These are phyloP conservation scores for Solanum rostratum DNA, from an alignment of 257 asterid genomes.

Conservation along the genomic window DNA sequence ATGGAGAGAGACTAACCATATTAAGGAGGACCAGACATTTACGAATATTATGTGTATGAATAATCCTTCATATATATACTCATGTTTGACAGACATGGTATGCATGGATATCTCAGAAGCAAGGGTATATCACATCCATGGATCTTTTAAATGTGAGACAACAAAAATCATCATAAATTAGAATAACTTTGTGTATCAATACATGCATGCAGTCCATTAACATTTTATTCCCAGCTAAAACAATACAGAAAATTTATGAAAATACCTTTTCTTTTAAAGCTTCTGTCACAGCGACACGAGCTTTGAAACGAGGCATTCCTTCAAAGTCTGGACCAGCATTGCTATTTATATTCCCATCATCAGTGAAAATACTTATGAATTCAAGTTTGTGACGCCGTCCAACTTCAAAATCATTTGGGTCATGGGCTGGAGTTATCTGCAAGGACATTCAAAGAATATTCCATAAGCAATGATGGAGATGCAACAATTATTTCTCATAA, in stretches of 20 bases:
- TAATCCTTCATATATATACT: background rate
- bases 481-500: background rate
- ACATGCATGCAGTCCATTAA: background rate
- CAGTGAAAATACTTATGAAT: constrained; percentile 76
- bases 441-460: constrained; percentile 1
- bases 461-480: constrained; percentile 5
- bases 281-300: constrained; percentile 68
- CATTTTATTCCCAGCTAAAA: background rate
- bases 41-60: background rate
- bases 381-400: constrained; percentile 89
- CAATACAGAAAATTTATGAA: background rate
- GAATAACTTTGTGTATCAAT: background rate
- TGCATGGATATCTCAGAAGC: background rate
- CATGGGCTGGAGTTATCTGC: constrained; percentile 98
- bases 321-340: constrained; percentile 66
- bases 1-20: background rate
- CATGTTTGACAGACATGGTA: background rate
- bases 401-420: constrained; percentile 95
- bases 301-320: constrained; percentile 83
- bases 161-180: background rate
- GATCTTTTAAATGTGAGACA: background rate
- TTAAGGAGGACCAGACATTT: background rate
- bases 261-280: constrained; percentile 68
- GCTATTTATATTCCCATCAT: constrained; percentile 88
- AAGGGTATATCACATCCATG: background rate